A percentile compares a stretch with the other conserved stretches of the same genome.
These are phyloP conservation scores for Sphenostylis stenocarpa DNA, from an alignment of 306 rosid genomes.

Conservation along the genomic window DNA sequence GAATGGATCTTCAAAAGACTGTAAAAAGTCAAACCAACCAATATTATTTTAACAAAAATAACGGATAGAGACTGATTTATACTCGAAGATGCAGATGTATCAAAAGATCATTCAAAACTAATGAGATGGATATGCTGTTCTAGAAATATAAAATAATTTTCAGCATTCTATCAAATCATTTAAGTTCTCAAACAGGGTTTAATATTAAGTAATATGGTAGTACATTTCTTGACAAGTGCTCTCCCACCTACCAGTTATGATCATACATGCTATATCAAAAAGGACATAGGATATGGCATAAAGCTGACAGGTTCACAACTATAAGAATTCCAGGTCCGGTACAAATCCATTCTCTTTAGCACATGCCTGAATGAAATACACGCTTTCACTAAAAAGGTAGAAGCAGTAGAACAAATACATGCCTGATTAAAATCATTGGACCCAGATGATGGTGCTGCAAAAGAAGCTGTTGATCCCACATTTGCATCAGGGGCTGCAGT, in stretches of 20 bases:
- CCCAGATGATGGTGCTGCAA: slow-evolving; percentile 44
- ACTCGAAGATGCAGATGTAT: not conserved
- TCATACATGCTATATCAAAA: slow-evolving; percentile 8
- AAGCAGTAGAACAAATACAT: slow-evolving; percentile 15
- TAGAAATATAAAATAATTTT: slow-evolving; percentile 1
- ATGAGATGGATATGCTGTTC: not conserved
- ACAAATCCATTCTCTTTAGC: slow-evolving; percentile 3
- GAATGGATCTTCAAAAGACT: slow-evolving; percentile 88
- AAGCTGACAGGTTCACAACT: not conserved
- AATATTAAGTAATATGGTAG: not conserved
- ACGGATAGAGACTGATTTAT: not conserved
- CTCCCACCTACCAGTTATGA: not conserved
- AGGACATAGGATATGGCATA: not conserved
- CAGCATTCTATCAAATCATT: slow-evolving; percentile 11
- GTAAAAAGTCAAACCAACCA: slow-evolving; percentile 34
- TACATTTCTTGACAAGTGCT: slow-evolving; percentile 8
- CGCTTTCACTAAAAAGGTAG: slow-evolving; percentile 14
- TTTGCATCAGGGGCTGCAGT: slow-evolving; percentile 47
- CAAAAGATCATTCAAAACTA: slow-evolving; percentile 12
- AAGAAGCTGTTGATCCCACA: slow-evolving; percentile 50
- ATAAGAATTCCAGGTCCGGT: not conserved
- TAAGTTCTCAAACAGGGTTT: slow-evolving; percentile 1
- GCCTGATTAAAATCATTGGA: slow-evolving; percentile 67
- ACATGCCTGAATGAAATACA: not conserved
- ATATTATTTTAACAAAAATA: slow-evolving; percentile 24